phyloP scores from a whole-genome alignment of 192 early-diverging fungal species.

The Entrophospora sp. region DNA sequence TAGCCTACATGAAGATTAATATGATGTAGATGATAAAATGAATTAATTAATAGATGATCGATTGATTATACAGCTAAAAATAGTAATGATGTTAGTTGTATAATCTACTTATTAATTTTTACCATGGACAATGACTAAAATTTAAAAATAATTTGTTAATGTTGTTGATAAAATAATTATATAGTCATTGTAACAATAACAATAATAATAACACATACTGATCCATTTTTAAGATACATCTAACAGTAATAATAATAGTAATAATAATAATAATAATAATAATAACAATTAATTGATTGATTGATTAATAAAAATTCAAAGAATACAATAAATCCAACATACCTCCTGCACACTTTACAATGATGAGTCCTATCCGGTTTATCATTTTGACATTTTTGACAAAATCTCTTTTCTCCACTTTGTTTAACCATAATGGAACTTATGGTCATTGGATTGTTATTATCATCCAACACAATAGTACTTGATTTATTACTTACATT shows the following conservation, averaged over 20 bases:
- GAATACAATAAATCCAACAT: not conserved
- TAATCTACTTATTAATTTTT: not conserved
- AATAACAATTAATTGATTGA: not conserved
- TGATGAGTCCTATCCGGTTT: conserved; percentile 39
- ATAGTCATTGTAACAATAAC: not conserved
- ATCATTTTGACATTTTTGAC: conserved; percentile 35
- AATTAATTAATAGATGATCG: too few relatives aligned
- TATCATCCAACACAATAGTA: not conserved
- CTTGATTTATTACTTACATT: too few relatives aligned
- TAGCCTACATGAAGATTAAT: too few relatives aligned
- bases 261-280: too few relatives aligned
- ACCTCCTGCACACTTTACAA: conserved; percentile 22
- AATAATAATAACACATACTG: conserved; percentile 24
- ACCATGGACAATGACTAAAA: conserved; percentile 33
- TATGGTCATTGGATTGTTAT: not conserved
- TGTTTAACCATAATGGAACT: conserved; percentile 27
- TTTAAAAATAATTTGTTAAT: not conserved
- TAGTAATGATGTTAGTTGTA: too few relatives aligned
- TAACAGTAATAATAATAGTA: conserved; percentile 18
- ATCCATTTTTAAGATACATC: conserved; percentile 38
- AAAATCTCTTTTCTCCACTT: conserved; percentile 34
- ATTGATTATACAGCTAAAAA: too few relatives aligned
- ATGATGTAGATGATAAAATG: too few relatives aligned
- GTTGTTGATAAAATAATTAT: not conserved
- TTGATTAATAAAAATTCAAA: too few relatives aligned